These are phyloP conservation scores for Sergeia podlipaevii DNA, from an alignment of 208 protist species.

Conservation along the genomic window DNA sequence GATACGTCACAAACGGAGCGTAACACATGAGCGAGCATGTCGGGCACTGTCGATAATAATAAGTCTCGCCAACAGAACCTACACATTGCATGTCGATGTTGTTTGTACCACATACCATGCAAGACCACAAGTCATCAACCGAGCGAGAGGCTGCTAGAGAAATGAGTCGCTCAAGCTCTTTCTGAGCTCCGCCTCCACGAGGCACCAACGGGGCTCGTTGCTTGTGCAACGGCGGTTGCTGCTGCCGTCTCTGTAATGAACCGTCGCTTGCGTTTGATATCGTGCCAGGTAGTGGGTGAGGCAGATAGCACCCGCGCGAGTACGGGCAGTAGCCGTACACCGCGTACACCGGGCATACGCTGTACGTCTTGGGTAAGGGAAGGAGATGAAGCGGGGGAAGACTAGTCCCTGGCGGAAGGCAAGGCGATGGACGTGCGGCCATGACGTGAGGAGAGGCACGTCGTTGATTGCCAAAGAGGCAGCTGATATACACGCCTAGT, in stretches of 20 bases:
- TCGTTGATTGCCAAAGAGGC: conserved; percentile 68
- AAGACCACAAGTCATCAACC: conserved; percentile 53
- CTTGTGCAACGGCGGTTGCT: not conserved
- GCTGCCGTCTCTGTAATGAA: not conserved
- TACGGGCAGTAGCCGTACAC: conserved; percentile 84
- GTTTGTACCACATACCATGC: conserved; percentile 70
- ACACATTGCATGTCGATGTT: conserved; percentile 51
- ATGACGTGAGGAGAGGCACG: conserved; percentile 79
- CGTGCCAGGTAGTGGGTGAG: conserved; percentile 24
- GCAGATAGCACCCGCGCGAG: conserved; percentile 62
- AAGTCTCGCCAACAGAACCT: conserved; percentile 58
- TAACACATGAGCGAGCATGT: conserved; percentile 79
- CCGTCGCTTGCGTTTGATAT: not conserved
- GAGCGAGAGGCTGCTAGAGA: conserved; percentile 29
- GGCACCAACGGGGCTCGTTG: conserved; percentile 19
- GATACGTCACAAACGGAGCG: conserved; percentile 76
- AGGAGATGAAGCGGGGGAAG: conserved; percentile 41
- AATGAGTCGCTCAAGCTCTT: conserved; percentile 54
- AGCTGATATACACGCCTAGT: conserved; percentile 56
- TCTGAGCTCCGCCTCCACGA: conserved; percentile 26
- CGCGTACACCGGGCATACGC: conserved; percentile 56
- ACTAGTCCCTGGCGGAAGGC: conserved; percentile 25
- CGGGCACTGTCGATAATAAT: conserved; percentile 69
- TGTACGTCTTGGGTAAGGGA: conserved; percentile 11
- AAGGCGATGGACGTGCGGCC: conserved; percentile 57